Conservation (phyloP, 2,329 filamentous ascomycete genomes). For the Fusarium sp. region DNA sequence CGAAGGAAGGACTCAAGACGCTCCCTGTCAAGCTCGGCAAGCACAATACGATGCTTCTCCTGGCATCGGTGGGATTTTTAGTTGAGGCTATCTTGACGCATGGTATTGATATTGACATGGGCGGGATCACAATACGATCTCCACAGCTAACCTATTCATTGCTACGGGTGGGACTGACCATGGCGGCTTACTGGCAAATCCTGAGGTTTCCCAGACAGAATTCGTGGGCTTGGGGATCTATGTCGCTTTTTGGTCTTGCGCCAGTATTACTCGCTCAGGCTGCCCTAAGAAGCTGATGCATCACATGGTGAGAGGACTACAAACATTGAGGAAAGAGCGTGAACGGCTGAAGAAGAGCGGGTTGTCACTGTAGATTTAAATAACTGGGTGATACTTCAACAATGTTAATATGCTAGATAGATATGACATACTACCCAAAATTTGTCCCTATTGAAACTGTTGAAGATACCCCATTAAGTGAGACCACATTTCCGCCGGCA, state of each 20-base stretch:
- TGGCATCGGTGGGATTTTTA: not conserved
- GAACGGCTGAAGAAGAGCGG: too few relatives aligned
- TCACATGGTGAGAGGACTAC: not conserved
- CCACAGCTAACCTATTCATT: not conserved
- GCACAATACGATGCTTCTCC: constrained; percentile 9
- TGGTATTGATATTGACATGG: not conserved
- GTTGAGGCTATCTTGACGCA: constrained; percentile 14
- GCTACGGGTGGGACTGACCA: constrained; percentile 15
- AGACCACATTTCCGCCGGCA: constrained; percentile 25
- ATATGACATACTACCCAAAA: not conserved
- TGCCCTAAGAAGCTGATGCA: not conserved
- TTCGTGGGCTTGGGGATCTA: constrained; percentile 21
- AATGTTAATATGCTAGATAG: not conserved
- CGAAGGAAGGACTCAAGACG: constrained; percentile 20
- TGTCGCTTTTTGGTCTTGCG: constrained; percentile 20
- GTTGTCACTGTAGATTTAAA: not conserved
- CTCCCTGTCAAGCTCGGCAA: constrained; percentile 28
- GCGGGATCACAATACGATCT: not conserved
- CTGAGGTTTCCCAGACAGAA: constrained; percentile 20
- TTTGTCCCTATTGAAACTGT: constrained; percentile 1
- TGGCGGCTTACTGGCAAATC: constrained; percentile 21
- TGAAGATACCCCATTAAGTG: constrained; percentile 19
- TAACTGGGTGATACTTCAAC: not conserved
- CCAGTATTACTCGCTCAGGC: constrained; percentile 26
- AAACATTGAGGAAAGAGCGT: too few relatives aligned